Evolutionary conservation across 2,329 filamentous ascomycete species (phyloP), one percentile per base, ranked within the genome.

Genomic region (Aspergillus pseudoviridinutans): DNA sequence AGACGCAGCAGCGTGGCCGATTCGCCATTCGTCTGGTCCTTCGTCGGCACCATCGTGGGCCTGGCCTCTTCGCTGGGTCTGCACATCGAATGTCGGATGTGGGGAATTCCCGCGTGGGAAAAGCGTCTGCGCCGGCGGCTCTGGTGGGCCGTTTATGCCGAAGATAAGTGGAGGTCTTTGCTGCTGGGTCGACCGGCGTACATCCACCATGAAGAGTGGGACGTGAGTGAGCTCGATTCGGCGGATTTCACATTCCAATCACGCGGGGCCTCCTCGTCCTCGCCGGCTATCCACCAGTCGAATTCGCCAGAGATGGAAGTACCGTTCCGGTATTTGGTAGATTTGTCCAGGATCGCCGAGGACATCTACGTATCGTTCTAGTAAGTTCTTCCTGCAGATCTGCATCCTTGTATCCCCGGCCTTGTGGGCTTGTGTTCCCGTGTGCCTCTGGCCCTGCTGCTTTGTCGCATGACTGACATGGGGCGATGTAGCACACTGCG

Each of bases 141-240:
- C 7, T 77, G 74, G 73, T 77, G 75, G 75, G 71, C 72, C 5
- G 61, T 76, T 4, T 77, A 75, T 50, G 60, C 69, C 17, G 71
- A 76, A 55, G 74, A 77, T 41, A 76, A 74, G 58, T 22, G 76
- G 73, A 69, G 64, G 68, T 3, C 68, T 9, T 55, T 77, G n/a
- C 64, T 75, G 6, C 61, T 68, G 56, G 74, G 74, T 0, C 66
- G 71, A 1, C 74, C 74, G 2, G 67, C 74, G 1, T 73, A 71
- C 50, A 72, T 76, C 27, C 66, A 67, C 3, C 56, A 57, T 0
- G 67, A 68, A 3, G 72, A 76, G 46, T 76, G 72, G 73, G 67
- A 72, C 42, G 69, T 73, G 12, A 65, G 64, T 46, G 64, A 71
- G 29, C 53, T 73, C 9, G 66, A 70, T 10, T 66, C 65, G 24